Evolutionary conservation across 1,139 yeast genomes (phyloP), one percentile per base, ranked within the genome.

Genomic region (Magnusiomyces fungicola): DNA sequence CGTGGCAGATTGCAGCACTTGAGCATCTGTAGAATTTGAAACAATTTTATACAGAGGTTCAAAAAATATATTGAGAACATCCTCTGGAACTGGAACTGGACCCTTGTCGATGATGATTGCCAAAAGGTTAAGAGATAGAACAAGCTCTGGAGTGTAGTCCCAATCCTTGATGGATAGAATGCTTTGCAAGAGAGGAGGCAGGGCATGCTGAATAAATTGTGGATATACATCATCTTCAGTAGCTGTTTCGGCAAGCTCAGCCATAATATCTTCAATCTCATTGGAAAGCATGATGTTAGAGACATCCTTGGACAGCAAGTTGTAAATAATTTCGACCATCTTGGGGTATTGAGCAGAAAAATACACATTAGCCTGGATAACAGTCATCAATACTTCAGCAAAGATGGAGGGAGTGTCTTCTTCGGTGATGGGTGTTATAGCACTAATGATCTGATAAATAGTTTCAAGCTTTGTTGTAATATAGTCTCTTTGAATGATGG

Each of bases 381-480:
- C 76, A 10, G 74, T 72, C 1, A 81, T 73, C 27, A 85, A 67
- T 0, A 84, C 78, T 61, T 89, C 96, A n/a, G 87, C 74, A 46
- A 89, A 67, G 44, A 84, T 73, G 0, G 92, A 79, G 27, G 87
- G 80, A 0, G 96, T 78, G 59, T 90, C 97, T 45, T 87, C 96
- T 46, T 81, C 86, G 1, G 95, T 78, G 1, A 79, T 83, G 1
- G 74, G 76, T 2, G 76, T 63, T n/a, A 89, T 64, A 1, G 74
- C 63, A 1, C 66, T 58, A 18, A 80, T 69, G 1, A 73, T 56
- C 1, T 57, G 53, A 36, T 51, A 51, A 23, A 51, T 44, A 10
- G 27, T 22, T 4, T 46, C 29, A 12, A 48, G 50, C 33, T 48
- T 48, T 1, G 48, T 34, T 19, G 24, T 43, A 38, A 55, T 47